Evolutionary conservation across 306 rosid species (phyloP).

Genomic region (Sicyos baderoa): DNA sequence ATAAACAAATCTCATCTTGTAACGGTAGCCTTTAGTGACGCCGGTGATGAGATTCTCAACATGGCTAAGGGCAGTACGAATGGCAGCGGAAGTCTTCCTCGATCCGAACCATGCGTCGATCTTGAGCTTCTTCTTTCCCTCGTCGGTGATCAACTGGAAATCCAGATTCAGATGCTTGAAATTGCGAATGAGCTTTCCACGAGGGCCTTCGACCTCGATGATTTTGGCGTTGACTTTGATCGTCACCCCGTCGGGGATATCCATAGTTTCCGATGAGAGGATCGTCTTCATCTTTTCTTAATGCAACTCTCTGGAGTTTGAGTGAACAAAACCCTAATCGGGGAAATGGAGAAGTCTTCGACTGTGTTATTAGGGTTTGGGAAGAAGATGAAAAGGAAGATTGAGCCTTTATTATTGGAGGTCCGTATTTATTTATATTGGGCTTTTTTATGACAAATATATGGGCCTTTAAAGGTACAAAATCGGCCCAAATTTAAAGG

Average conservation of each 20-base stretch:
- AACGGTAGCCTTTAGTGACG: slow-evolving; percentile 77
- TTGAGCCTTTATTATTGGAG: too few relatives aligned
- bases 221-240: slow-evolving; percentile 69
- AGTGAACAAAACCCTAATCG: not conserved
- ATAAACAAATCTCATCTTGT: slow-evolving; percentile 82
- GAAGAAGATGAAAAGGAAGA: too few relatives aligned
- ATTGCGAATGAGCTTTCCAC: slow-evolving; percentile 57
- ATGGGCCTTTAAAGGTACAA: too few relatives aligned
- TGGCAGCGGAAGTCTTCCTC: slow-evolving; percentile 72
- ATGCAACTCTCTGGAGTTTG: not conserved
- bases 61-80: slow-evolving; percentile 75
- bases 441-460: too few relatives aligned
- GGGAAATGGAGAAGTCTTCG: too few relatives aligned
- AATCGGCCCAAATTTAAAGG: too few relatives aligned
- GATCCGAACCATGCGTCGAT: slow-evolving; percentile 68
- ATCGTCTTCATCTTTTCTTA: slow-evolving; percentile 55
- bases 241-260: slow-evolving; percentile 69
- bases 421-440: too few relatives aligned
- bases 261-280: slow-evolving; percentile 64
- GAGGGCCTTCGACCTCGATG: slow-evolving; percentile 71
- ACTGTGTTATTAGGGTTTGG: too few relatives aligned
- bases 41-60: slow-evolving; percentile 76
- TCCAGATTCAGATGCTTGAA: slow-evolving; percentile 76
- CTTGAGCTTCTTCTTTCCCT: slow-evolving; percentile 51
- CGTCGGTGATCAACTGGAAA: slow-evolving; percentile 54